Evolutionary conservation across 1,139 yeast species (phyloP).

Genomic region (Suhomyces kunorum): DNA sequence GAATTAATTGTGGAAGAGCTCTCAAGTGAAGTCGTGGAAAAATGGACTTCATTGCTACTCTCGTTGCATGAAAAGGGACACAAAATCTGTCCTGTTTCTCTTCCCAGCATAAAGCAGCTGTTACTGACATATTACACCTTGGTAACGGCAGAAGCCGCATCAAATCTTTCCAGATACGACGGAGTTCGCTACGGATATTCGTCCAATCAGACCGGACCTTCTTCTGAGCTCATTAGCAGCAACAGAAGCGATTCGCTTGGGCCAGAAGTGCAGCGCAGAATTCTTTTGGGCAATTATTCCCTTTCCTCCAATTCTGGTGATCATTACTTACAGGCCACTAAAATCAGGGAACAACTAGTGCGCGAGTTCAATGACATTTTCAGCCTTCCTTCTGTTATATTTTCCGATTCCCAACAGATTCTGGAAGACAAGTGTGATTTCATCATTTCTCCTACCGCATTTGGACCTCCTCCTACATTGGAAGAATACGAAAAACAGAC

Average conservation of each 20-base stretch:
- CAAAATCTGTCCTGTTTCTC: slow-evolving; percentile 58
- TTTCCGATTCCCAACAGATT: slow-evolving; percentile 5
- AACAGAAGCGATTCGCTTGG: slow-evolving; percentile 76
- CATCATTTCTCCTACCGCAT: slow-evolving; percentile 71
- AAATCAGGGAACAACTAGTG: slow-evolving; percentile 59
- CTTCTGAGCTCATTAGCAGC: slow-evolving; percentile 47
- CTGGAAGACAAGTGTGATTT: slow-evolving; percentile 59
- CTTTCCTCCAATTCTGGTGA: slow-evolving; percentile 76
- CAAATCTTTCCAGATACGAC: slow-evolving; percentile 86
- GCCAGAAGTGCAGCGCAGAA: slow-evolving; percentile 76
- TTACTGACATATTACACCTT: slow-evolving; percentile 86
- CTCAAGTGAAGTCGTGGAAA: slow-evolving; percentile 43
- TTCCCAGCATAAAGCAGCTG: slow-evolving; percentile 67
- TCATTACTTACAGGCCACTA: slow-evolving; percentile 76
- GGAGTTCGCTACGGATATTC: slow-evolving; percentile 82
- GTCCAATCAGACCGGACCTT: slow-evolving; percentile 16
- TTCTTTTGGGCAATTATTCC: slow-evolving; percentile 82
- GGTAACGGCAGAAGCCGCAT: slow-evolving; percentile 92
- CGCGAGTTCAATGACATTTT: slow-evolving; percentile 69
- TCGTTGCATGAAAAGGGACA: slow-evolving; percentile 52
- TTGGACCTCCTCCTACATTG: slow-evolving; percentile 57
- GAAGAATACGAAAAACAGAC: slow-evolving; percentile 38
- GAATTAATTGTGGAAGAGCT: slow-evolving; percentile 65
- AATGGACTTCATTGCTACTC: slow-evolving; percentile 45
- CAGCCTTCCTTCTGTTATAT: slow-evolving; percentile 42